phyloP scores from a whole-genome alignment of 2,329 filamentous ascomycete species.

The Boeremia lycopersici region DNA sequence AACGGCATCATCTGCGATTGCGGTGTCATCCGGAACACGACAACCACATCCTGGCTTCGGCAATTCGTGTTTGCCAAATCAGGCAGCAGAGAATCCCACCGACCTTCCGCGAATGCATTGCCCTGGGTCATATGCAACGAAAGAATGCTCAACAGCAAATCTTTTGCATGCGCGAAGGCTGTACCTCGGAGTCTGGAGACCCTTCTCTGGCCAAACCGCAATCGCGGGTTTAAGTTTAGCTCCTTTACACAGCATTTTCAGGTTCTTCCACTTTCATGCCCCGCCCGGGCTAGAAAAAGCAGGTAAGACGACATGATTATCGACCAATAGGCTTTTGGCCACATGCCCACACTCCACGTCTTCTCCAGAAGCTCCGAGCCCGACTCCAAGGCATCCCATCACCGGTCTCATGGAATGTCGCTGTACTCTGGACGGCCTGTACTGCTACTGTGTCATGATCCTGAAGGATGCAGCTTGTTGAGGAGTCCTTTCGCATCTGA shows the following conservation, averaged over 20 bases:
- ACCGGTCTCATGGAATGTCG: slow-evolving; percentile 33
- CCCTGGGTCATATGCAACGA: background rate
- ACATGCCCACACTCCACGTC: slow-evolving; percentile 14
- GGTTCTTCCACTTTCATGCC: slow-evolving; percentile 14
- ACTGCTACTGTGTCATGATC: slow-evolving; percentile 38
- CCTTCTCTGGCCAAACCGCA: slow-evolving; percentile 19
- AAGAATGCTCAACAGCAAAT: slow-evolving; percentile 14
- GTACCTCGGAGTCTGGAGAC: slow-evolving; percentile 11
- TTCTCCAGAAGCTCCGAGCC: slow-evolving; percentile 17
- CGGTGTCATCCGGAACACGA: slow-evolving; percentile 13
- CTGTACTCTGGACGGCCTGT: slow-evolving; percentile 23
- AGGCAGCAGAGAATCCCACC: slow-evolving; percentile 3
- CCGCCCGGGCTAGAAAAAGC: slow-evolving; percentile 25
- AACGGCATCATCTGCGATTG: slow-evolving; percentile 4
- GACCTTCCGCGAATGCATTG: background rate
- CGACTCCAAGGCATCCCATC: slow-evolving; percentile 35
- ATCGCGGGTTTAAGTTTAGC: slow-evolving; percentile 33
- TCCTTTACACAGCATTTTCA: slow-evolving; percentile 25
- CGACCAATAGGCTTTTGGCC: slow-evolving; percentile 4
- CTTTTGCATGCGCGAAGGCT: slow-evolving; percentile 9
- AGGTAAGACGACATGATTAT: slow-evolving; percentile 31
- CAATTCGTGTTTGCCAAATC: background rate
- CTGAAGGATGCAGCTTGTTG: slow-evolving; percentile 34
- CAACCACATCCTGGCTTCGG: background rate
- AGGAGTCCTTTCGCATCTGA: slow-evolving; percentile 20